Base-by-base conservation (phyloP, 495 filamentous ascomycete genomes). In the Letharia columbiana region DNA sequence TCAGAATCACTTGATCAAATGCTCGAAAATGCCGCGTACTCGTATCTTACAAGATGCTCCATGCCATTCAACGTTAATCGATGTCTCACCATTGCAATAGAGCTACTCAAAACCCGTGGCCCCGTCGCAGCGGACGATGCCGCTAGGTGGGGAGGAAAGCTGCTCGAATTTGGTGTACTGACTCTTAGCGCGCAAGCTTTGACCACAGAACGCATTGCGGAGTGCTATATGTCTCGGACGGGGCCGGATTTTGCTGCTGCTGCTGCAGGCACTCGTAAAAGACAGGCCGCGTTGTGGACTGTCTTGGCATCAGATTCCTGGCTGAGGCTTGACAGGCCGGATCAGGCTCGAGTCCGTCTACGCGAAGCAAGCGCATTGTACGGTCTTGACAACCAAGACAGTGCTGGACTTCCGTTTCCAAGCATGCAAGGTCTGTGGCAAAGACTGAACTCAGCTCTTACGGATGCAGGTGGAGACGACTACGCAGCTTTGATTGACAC, bases 241-340 rank as follows among this genome's bases (percentile, higher is more conserved):
- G 86, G 89, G 2, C 74, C 81, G 1, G 84, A 86, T 0, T 81
- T 82, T 0, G 80, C 85, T n/a, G 77, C 74, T 0, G 80, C 85
- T n/a, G 77, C 74, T 47, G 89, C 85, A 81, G 91, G 91, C 6
- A 78, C 83, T 7, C 79, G 94, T 63, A 81, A 78, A 60, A 81
- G 94, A 37, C 98, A 96, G 76, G 88, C 91, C 12, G 95, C 90
- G 0, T 83, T 96, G 74, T 98, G 95, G 93, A 89, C 86, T 69
- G 82, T 94, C 37, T 78, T 96, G 41, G 89, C 89, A 9, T 87
- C 92, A 1, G 89, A 95, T 61, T 82, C 85, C 4, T 98, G 94
- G 94, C 75, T 92, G 20, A 82, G 80, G 49, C 81, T 90, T n/a
- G 61, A 62, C 23, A 61, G 47, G 17, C 13, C 49, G 13, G 13